Conservation (phyloP, 2,329 filamentous ascomycete genomes). For the Stagonosporopsis chrysanthemi region DNA sequence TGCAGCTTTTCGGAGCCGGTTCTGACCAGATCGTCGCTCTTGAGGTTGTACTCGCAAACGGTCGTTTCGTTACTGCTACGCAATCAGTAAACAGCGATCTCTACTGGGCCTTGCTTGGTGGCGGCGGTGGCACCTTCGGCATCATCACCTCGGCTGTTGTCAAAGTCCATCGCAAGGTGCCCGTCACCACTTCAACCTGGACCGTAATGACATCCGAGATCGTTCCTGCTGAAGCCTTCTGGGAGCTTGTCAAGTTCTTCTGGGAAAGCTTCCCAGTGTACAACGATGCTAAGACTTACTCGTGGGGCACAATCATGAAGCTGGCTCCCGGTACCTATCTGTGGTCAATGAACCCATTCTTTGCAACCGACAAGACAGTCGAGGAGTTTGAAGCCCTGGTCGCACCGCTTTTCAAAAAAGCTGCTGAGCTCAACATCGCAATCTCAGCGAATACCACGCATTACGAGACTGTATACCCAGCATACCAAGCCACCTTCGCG, state of each 20-base stretch:
- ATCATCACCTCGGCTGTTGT: constrained; percentile 45
- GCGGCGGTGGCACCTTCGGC: constrained; percentile 47
- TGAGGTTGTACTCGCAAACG: constrained; percentile 43
- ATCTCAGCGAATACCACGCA: constrained; percentile 30
- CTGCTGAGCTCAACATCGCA: constrained; percentile 34
- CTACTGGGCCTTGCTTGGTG: constrained; percentile 51
- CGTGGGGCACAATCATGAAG: constrained; percentile 36
- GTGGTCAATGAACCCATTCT: constrained; percentile 40
- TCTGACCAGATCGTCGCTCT: constrained; percentile 49
- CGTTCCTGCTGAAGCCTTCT: constrained; percentile 43
- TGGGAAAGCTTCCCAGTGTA: constrained; percentile 35
- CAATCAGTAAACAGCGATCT: constrained; percentile 47
- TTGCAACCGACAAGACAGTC: constrained; percentile 37
- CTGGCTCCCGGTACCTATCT: constrained; percentile 32
- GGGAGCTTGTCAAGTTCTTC: constrained; percentile 33
- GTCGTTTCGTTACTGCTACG: constrained; percentile 36
- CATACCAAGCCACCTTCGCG: constrained; percentile 41
- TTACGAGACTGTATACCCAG: constrained; percentile 39
- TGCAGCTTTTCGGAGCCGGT: constrained; percentile 53
- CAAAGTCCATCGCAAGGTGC: constrained; percentile 42
- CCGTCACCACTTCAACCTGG: constrained; percentile 43
- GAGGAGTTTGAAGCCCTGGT: constrained; percentile 33
- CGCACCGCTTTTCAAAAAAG: constrained; percentile 36
- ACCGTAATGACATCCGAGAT: constrained; percentile 37
- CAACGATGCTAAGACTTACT: constrained; percentile 40